Evolutionary conservation across 371 early-diverging fungal species (phyloP), one percentile per base, ranked within the genome.

Genomic region (Mucor irregularis): DNA sequence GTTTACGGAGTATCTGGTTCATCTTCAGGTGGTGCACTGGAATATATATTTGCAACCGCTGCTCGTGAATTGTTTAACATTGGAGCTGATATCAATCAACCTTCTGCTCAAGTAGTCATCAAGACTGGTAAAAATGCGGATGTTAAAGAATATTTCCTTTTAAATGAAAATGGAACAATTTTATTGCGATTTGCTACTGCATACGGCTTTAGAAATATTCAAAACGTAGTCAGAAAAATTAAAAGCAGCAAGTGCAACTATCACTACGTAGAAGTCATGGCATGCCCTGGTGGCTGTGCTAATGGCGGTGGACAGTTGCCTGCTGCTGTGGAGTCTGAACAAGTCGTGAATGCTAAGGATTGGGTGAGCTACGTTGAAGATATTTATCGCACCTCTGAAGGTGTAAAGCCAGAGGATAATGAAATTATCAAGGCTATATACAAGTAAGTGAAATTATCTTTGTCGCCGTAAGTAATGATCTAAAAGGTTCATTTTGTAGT

Each of bases 231-330:
- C 16, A 89, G 97, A 17, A 93, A 90, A 59, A 72, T 90, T 46
- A 92, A 92, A 54, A 79, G 77, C 1, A 82, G 85, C 26, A 82
- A 83, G 44, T 77, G 82, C 17, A 69, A 68, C 1, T 94, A 90
- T 67, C 89, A 96, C 61, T 98, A 88, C 64, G 90, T 97, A 1
- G 98, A 98, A 64, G 92, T 98, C n/a, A 94, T 94, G 95, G 96
- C 96, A 7, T 96, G 96, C 68, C 96, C 96, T 38, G 94, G 91
- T 34, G 82, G 86, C 6, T 96, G 96, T 74, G 88, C 91, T 52
- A 94, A 94, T 64, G 96, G 96, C 9, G 96, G 95, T 25, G 96
- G 96, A 5, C 95, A 96, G 62, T 48, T 65, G 0, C 59, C 69
- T n/a, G 73, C 80, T 38, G 61, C 76, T 21, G 72, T 62, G 38